Conservation (phyloP, 2,329 filamentous ascomycete species). For the Fusarium anthophilum region DNA sequence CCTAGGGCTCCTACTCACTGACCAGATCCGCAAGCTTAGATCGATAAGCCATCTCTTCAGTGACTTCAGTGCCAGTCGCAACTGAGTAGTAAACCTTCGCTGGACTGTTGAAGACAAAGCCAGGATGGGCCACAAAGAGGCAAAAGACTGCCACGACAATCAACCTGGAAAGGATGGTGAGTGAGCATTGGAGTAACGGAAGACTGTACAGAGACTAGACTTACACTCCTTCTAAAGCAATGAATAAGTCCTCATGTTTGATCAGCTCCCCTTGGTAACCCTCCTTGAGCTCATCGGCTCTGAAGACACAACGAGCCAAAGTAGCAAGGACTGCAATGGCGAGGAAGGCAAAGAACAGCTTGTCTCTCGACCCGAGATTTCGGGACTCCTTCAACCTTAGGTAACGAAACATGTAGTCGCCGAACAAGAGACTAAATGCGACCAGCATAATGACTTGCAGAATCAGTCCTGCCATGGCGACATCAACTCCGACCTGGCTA, state of each 20-base stretch:
- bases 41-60: neutral
- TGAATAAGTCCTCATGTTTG: conserved; percentile 53
- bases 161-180: neutral
- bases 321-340: conserved; percentile 61
- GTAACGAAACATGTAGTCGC: conserved; percentile 51
- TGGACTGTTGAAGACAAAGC: neutral
- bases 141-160: conserved; percentile 22
- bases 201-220: neutral
- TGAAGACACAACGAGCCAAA: conserved; percentile 64
- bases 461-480: conserved; percentile 59
- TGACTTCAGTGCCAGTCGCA: neutral
- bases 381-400: neutral
- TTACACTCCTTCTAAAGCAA: conserved; percentile 53
- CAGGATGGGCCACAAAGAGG: conserved; percentile 13
- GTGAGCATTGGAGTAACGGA: neutral
- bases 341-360: conserved; percentile 51
- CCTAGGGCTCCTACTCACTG: neutral
- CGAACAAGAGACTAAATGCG: conserved; percentile 54
- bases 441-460: conserved; percentile 60
- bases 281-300: conserved; percentile 64
- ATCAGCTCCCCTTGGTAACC: conserved; percentile 63
- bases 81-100: conserved; percentile 6
- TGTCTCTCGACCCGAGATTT: neutral
- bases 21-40: neutral
- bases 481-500: conserved; percentile 55